A percentile compares a stretch with the other conserved stretches of the same genome.
Evolutionary conservation across 208 protist species (phyloP).

Genomic region (Leishmania guyanensis): DNA sequence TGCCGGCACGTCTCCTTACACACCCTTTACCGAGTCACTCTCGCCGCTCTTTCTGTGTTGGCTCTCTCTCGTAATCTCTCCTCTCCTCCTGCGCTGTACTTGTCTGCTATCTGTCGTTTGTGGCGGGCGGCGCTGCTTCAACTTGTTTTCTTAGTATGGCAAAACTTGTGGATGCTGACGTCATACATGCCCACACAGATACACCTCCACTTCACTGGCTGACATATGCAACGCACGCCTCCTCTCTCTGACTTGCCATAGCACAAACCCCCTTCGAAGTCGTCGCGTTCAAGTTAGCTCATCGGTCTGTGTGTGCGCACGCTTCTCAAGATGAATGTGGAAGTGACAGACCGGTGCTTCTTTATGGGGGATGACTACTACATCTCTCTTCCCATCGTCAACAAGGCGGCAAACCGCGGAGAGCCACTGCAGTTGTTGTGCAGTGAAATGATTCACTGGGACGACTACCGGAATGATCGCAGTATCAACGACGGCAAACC

Average conservation of each 20-base stretch:
- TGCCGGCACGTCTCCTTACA: background rate
- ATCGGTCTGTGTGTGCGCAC: background rate
- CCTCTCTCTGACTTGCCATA: background rate
- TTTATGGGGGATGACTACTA: conserved; percentile 22
- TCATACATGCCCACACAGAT: background rate
- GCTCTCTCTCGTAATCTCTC: background rate
- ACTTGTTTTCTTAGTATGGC: background rate
- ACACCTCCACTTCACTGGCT: background rate
- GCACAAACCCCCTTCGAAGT: background rate
- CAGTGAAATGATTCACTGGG: conserved; percentile 84
- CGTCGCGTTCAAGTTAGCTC: background rate
- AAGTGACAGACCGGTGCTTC: conserved; percentile 27
- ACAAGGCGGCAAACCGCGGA: conserved; percentile 19
- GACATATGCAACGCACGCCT: background rate
- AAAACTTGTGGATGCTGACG: background rate
- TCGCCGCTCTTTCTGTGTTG: background rate
- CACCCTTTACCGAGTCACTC: background rate
- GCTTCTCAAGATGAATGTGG: conserved; percentile 17
- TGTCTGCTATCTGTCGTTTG: background rate
- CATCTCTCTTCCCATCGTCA: conserved; percentile 19
- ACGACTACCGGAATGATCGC: conserved; percentile 49
- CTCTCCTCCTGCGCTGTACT: too few relatives aligned
- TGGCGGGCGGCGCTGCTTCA: background rate
- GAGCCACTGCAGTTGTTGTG: conserved; percentile 34
- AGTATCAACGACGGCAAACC: conserved; percentile 55